These are phyloP conservation scores for Ophiostoma fasciatum DNA, from an alignment of 2,329 filamentous ascomycete species.

Conservation along the genomic window DNA sequence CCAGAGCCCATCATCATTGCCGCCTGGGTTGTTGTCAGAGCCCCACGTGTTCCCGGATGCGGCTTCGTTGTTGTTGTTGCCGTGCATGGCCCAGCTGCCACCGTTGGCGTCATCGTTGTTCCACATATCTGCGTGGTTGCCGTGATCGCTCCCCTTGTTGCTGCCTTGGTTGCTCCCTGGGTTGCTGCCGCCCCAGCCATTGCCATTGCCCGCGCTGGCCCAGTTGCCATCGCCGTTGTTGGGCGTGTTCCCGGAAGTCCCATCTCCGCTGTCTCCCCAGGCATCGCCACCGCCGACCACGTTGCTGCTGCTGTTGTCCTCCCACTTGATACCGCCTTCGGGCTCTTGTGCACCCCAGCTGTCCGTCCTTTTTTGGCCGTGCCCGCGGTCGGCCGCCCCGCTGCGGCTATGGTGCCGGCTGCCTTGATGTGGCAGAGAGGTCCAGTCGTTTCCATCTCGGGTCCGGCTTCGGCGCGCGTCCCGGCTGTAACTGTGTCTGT, in stretches of 20 bases:
- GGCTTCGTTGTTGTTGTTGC: not conserved
- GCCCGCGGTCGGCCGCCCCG: no score
- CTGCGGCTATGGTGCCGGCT: not conserved
- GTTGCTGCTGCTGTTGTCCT: not conserved
- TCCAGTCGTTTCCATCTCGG: not conserved
- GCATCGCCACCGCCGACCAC: not conserved
- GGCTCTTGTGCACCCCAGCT: no score
- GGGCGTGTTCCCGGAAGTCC: no score
- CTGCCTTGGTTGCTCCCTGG: not conserved
- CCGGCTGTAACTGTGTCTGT: not conserved
- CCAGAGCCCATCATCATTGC: no score
- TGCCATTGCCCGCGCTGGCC: not conserved
- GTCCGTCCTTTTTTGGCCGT: no score
- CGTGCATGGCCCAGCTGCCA: not conserved
- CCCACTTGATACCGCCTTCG: no score
- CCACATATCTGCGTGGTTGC: not conserved
- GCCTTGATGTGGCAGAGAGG: no score
- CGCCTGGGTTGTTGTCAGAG: no score
- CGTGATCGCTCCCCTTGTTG: not conserved
- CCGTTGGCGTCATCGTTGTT: not conserved
- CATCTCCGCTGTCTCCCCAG: not conserved
- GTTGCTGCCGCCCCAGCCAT: not conserved
- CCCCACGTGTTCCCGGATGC: no score
- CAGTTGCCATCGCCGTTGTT: not conserved
- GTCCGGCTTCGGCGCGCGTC: not conserved